Evolutionary conservation across 306 rosid species (phyloP).

Genomic region (Macrotyloma uniflorum): DNA sequence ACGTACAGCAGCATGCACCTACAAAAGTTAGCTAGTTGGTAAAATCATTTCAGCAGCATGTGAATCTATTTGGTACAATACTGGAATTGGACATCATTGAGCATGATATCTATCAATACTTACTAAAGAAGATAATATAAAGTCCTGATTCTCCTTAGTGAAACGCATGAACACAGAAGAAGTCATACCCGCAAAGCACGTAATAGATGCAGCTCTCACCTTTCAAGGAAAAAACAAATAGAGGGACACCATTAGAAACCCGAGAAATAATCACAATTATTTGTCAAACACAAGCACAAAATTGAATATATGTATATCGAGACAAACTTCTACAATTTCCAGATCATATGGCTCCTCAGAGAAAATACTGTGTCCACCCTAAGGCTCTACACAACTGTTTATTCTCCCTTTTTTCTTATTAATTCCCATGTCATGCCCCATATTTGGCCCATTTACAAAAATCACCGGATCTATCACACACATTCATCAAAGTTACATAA

Average conservation of each 20-base stretch:
- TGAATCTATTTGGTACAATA: conserved; percentile 19
- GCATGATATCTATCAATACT: conserved; percentile 41
- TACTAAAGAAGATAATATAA: conserved; percentile 71
- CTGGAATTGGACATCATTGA: conserved; percentile 16
- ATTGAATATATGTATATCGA: no score
- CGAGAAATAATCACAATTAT: no score
- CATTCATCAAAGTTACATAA: no score
- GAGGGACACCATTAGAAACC: neutral
- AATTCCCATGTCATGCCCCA: no score
- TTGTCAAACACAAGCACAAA: no score
- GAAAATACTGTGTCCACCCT: no score
- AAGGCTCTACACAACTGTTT: no score
- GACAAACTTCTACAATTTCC: no score
- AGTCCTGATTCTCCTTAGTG: conserved; percentile 63
- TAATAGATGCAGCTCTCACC: conserved; percentile 91
- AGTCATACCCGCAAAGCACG: conserved; percentile 97
- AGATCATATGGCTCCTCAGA: no score
- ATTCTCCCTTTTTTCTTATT: no score
- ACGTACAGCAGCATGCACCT: conserved; percentile 65
- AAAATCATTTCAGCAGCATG: neutral
- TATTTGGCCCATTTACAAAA: no score
- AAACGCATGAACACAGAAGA: conserved; percentile 77
- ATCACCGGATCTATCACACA: no score
- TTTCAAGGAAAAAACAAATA: conserved; percentile 46
- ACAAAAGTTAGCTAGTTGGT: conserved; percentile 39